Conservation (phyloP, 345 rosid genomes). For the Erysimum cheiranthoides region DNA sequence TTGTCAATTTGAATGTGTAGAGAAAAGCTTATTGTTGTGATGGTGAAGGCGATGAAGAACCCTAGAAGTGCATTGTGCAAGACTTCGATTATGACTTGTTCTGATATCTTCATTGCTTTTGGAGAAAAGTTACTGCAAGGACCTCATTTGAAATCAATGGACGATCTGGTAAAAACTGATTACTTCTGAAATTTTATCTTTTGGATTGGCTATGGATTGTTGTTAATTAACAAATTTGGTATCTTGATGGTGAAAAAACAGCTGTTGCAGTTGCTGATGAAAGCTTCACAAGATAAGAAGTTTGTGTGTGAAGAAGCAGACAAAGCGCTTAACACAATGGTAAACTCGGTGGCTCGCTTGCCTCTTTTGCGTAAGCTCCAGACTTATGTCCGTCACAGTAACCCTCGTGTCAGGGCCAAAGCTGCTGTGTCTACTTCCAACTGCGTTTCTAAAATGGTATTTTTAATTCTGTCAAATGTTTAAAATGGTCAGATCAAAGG, state of each 20-base stretch:
- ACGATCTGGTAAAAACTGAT: slow-evolving; percentile 55
- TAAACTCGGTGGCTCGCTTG: slow-evolving; percentile 59
- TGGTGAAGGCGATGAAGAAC: slow-evolving; percentile 86
- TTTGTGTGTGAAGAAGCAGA: slow-evolving; percentile 96
- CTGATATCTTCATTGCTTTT: slow-evolving; percentile 71
- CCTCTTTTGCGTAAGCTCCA: slow-evolving; percentile 66
- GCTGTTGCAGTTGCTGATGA: slow-evolving; percentile 58
- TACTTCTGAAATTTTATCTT: not conserved
- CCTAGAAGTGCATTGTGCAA: slow-evolving; percentile 95
- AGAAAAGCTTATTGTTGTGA: slow-evolving; percentile 70
- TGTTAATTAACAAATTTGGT: not conserved
- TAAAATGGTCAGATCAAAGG: not conserved
- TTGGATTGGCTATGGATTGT: not conserved
- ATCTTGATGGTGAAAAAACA: slow-evolving; percentile 20
- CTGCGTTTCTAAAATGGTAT: slow-evolving; percentile 71
- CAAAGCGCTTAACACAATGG: slow-evolving; percentile 63
- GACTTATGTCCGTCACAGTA: slow-evolving; percentile 60
- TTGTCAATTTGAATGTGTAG: slow-evolving; percentile 42
- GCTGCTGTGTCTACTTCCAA: slow-evolving; percentile 68
- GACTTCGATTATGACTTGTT: slow-evolving; percentile 88
- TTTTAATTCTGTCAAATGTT: not conserved
- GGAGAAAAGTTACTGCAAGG: slow-evolving; percentile 65
- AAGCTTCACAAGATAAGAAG: slow-evolving; percentile 92
- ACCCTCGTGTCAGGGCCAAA: slow-evolving; percentile 81
- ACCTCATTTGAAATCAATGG: slow-evolving; percentile 59